Evolutionary conservation across 2,329 filamentous ascomycete species (phyloP), one percentile per base, ranked within the genome.

Genomic region (Diaporthe ilicicola): DNA sequence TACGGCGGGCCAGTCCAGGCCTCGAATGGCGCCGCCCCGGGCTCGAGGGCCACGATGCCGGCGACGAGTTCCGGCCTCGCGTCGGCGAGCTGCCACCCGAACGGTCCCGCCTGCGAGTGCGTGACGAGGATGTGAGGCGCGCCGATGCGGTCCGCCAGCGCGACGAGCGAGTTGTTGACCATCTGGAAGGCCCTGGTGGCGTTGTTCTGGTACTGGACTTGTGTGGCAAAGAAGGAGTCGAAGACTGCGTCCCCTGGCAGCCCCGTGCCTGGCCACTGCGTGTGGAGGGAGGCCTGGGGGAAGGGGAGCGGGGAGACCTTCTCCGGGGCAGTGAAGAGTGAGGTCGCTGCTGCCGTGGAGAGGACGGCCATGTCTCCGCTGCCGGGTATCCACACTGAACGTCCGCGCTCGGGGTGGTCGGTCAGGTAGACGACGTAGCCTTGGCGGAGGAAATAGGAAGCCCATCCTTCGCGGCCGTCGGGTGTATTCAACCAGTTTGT

Each of bases 1-100:
- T 62, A 62, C 22, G 59, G 42, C n/a, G 59, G 59, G 8, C 59
- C 59, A 0, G 59, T 64, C 59, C 59, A 46, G 19, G 15, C 10
- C 13, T 42, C 46, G 22, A 86, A 88, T 0, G 87, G 87, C 1
- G 88, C 87, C 0, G 88, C 88, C 4, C 79, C 76, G 0, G 88
- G 88, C 74, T 90, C 88, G 15, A 90, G 72, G 0, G 83, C 81
- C 1, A 90, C 77, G 24, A 89, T 82, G 0, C 79, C 84, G 24
- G 82, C 82, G 2, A 89, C 84, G 0, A 85, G 78, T 0, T 83
- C 74, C 0, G 88, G 87, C 4, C 82, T 76, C 2, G 78, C 77
- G 73, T 91, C 88, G 2, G 84, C 85, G 10, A 85, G 80, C 10
- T 85, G 79, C 83, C 82, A 87, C 10, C 80, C 82, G 71, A 83